phyloP scores from a whole-genome alignment of 2,329 filamentous ascomycete genomes.

The Exophiala oligosperma region DNA sequence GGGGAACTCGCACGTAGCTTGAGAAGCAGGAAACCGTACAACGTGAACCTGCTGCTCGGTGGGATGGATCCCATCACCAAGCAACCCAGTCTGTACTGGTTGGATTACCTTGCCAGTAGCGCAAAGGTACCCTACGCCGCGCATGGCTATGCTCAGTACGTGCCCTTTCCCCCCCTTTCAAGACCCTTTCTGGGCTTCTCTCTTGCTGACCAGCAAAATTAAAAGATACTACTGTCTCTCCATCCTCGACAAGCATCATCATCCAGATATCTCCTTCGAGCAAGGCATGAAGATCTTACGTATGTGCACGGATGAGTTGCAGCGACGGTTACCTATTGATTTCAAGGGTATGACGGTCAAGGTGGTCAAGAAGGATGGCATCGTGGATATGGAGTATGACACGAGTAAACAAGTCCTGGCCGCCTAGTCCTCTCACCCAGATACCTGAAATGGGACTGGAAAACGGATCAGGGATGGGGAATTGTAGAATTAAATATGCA shows the following conservation, averaged over 20 bases:
- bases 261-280: constrained; percentile 86
- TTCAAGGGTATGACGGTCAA: constrained; percentile 97
- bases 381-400: constrained; percentile 80
- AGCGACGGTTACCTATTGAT: constrained; percentile 94
- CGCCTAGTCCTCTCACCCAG: constrained; percentile 37
- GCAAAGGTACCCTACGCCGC: constrained; percentile 91
- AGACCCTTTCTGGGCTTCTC: neutral
- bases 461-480: neutral
- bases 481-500: constrained; percentile 14
- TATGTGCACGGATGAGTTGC: constrained; percentile 96
- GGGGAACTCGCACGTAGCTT: constrained; percentile 88
- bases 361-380: constrained; percentile 90
- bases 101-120: constrained; percentile 90
- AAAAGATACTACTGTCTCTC: constrained; percentile 92
- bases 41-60: constrained; percentile 91
- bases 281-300: constrained; percentile 88
- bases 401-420: constrained; percentile 64
- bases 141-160: constrained; percentile 95
- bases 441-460: neutral
- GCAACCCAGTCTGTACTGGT: constrained; percentile 92
- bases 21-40: constrained; percentile 91
- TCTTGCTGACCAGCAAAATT: constrained; percentile 5
- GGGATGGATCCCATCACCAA: constrained; percentile 89
- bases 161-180: constrained; percentile 19
- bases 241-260: constrained; percentile 97